Conservation (phyloP, 768 basidiomycete species). For the Harrya chromipes region DNA sequence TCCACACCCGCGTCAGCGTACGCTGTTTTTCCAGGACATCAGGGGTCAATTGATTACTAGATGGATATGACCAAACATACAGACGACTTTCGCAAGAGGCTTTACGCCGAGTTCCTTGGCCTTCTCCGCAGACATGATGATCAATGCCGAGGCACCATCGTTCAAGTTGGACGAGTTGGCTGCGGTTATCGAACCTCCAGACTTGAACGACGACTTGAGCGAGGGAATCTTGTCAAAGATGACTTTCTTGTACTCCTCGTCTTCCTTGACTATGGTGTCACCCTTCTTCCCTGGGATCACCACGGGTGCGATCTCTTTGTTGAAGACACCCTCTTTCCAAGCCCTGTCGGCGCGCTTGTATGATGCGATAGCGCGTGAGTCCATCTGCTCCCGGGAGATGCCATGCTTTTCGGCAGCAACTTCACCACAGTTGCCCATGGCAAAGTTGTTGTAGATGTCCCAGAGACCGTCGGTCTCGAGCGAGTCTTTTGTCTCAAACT, state of each 20-base stretch:
- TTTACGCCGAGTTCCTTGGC: conserved; percentile 87
- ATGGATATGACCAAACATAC: conserved; percentile 47
- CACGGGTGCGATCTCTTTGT: conserved; percentile 85
- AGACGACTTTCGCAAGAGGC: conserved; percentile 91
- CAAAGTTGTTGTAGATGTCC: conserved; percentile 97
- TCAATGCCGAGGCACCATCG: conserved; percentile 94
- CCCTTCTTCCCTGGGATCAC: conserved; percentile 94
- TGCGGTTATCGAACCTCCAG: conserved; percentile 88
- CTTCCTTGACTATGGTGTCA: conserved; percentile 84
- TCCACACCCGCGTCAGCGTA: conserved; percentile 97
- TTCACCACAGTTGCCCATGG: conserved; percentile 99
- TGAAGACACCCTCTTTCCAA: conserved; percentile 83
- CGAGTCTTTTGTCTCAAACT: conserved; percentile 84
- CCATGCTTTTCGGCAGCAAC: conserved; percentile 72
- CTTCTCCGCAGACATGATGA: conserved; percentile 92
- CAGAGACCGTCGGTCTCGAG: conserved; percentile 91
- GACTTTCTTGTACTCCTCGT: conserved; percentile 98
- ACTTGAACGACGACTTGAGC: conserved; percentile 86
- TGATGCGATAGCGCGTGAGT: conserved; percentile 90
- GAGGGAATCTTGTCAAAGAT: conserved; percentile 91
- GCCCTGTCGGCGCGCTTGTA: conserved; percentile 91
- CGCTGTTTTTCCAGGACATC: conserved; percentile 44
- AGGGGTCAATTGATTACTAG: neutral
- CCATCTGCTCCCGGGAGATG: conserved; percentile 85
- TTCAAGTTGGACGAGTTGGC: conserved; percentile 95